Conservation (phyloP, 192 early-diverging fungal species). For the Umbelopsis sp. region DNA sequence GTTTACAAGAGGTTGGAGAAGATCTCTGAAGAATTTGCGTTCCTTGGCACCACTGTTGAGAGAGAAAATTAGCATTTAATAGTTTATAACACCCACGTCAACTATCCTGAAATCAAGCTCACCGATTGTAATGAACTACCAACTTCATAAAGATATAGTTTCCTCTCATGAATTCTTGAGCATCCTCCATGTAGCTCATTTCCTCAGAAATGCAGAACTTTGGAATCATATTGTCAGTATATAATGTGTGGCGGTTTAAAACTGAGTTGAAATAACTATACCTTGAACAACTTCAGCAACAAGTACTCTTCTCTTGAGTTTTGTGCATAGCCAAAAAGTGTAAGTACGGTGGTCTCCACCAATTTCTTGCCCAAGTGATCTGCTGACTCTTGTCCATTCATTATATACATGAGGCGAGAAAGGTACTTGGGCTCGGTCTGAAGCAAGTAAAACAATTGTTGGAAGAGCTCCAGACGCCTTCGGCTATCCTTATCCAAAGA, state of each 20-base stretch:
- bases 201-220: slow-evolving; percentile 82
- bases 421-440: slow-evolving; percentile 96
- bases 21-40: slow-evolving; percentile 82
- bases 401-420: slow-evolving; percentile 80
- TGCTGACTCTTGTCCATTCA: slow-evolving; percentile 79
- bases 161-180: slow-evolving; percentile 91
- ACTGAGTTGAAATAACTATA: slow-evolving; percentile 18
- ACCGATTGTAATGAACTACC: slow-evolving; percentile 92
- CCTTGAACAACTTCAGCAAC: slow-evolving; percentile 91
- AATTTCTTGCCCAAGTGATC: slow-evolving; percentile 68
- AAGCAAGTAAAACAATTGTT: slow-evolving; percentile 93
- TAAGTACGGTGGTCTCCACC: slow-evolving; percentile 87
- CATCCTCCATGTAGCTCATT: slow-evolving; percentile 76
- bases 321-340: slow-evolving; percentile 97
- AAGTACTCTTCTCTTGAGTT: slow-evolving; percentile 96
- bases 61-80: neutral
- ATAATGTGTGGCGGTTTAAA: neutral
- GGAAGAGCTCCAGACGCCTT: slow-evolving; percentile 78
- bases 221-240: neutral
- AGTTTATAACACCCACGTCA: no score
- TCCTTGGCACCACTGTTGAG: slow-evolving; percentile 85
- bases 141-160: slow-evolving; percentile 98
- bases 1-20: slow-evolving; percentile 83
- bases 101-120: neutral
- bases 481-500: slow-evolving; percentile 86